These are phyloP conservation scores for Fusarium sambucinum DNA, from an alignment of 2,329 filamentous ascomycete genomes.

Conservation along the genomic window DNA sequence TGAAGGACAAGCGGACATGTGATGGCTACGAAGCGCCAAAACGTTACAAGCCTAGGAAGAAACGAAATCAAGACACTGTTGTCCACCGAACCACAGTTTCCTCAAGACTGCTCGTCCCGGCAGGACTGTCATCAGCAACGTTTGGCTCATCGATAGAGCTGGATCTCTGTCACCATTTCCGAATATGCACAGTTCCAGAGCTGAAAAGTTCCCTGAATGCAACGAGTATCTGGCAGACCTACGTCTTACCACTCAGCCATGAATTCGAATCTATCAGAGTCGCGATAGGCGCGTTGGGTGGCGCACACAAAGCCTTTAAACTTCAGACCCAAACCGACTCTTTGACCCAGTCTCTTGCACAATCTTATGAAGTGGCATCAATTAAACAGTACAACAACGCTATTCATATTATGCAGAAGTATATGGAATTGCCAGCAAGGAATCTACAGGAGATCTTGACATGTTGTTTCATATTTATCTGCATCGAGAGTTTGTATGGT, in stretches of 20 bases:
- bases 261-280: background rate
- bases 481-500: constrained; percentile 11
- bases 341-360: background rate
- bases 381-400: constrained; percentile 25
- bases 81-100: background rate
- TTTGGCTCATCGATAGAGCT: constrained; percentile 3
- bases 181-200: constrained; percentile 6
- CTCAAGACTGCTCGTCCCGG: constrained; percentile 7
- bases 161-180: constrained; percentile 22
- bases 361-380: constrained; percentile 12
- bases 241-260: constrained; percentile 17
- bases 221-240: constrained; percentile 11
- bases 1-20: constrained; percentile 18
- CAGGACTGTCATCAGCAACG: background rate
- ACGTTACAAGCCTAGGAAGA: constrained; percentile 3
- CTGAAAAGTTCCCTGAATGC: background rate
- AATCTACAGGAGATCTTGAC: constrained; percentile 18
- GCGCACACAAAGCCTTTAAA: constrained; percentile 25
- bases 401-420: constrained; percentile 2
- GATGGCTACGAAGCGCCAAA: constrained; percentile 7
- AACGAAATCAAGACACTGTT: background rate
- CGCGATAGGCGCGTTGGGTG: constrained; percentile 16
- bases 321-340: constrained; percentile 3
- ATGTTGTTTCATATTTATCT: constrained; percentile 29
- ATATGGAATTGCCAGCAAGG: background rate